These are phyloP conservation scores for Nelumbo lutea DNA, from an alignment of 164 flowering plant genomes.

Conservation along the genomic window DNA sequence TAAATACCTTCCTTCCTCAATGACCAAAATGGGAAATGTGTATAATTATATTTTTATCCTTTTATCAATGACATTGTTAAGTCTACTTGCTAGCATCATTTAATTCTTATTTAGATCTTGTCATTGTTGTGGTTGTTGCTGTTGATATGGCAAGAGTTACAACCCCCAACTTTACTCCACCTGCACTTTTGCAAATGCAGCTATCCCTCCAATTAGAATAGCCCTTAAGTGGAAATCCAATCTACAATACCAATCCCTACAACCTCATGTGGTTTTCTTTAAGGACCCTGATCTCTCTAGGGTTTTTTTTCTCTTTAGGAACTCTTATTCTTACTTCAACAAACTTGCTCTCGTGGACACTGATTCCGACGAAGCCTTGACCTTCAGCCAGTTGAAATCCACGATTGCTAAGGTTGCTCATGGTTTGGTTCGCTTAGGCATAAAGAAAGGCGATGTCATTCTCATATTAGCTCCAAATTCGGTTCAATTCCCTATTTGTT, in stretches of 20 bases:
- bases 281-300: constrained; percentile 45
- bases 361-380: constrained; percentile 42
- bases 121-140: too few species aligned
- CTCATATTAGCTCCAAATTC: constrained; percentile 77
- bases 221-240: too few species aligned
- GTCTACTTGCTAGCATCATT: too few species aligned
- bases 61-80: too few species aligned
- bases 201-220: too few species aligned
- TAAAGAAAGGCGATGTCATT: constrained; percentile 63
- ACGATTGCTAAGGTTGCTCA: constrained; percentile 39
- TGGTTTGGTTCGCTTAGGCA: constrained; percentile 44
- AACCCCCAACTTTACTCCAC: too few species aligned
- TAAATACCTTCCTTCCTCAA: too few species aligned
- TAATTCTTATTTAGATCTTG: too few species aligned
- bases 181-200: too few species aligned
- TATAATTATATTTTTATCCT: too few species aligned
- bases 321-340: constrained; percentile 48
- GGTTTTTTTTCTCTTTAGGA: constrained; percentile 64
- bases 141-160: too few species aligned
- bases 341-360: constrained; percentile 60
- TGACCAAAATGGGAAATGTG: too few species aligned
- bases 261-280: constrained; percentile 55
- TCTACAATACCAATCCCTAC: constrained; percentile 41
- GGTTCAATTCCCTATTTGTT: constrained; percentile 54
- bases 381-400: constrained; percentile 45